These are phyloP conservation scores for Pyrenophora seminiperda DNA, from an alignment of 2,329 filamentous ascomycete species.

Conservation along the genomic window DNA sequence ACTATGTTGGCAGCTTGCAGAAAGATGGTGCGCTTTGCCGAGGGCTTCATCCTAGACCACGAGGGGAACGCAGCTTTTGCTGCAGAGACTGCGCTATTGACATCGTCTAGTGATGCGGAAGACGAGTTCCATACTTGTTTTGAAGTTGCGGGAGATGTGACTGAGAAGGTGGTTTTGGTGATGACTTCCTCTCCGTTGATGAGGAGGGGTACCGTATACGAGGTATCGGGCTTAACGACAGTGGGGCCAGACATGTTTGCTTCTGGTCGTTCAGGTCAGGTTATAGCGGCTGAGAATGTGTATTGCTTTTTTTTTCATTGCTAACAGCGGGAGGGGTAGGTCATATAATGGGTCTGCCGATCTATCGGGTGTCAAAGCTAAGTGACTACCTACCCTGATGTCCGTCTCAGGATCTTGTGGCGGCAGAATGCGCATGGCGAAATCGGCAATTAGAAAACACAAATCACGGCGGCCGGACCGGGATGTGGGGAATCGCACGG, in stretches of 20 bases:
- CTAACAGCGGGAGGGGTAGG: background rate
- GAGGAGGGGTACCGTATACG: slow-evolving; percentile 52
- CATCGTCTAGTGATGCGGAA: slow-evolving; percentile 61
- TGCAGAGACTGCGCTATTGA: slow-evolving; percentile 61
- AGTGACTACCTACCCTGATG: background rate
- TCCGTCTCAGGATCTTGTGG: background rate
- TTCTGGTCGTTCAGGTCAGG: background rate
- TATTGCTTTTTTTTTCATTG: background rate
- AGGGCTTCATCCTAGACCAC: slow-evolving; percentile 69
- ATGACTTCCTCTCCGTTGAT: slow-evolving; percentile 57
- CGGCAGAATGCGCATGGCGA: background rate
- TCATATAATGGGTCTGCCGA: background rate
- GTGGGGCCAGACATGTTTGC: slow-evolving; percentile 11
- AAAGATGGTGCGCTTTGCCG: slow-evolving; percentile 70
- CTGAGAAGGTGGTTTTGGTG: slow-evolving; percentile 58
- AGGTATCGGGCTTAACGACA: slow-evolving; percentile 19
- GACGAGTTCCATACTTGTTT: slow-evolving; percentile 61
- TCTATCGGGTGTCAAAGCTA: background rate
- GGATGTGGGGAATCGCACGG: slow-evolving; percentile 5
- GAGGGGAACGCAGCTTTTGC: slow-evolving; percentile 70
- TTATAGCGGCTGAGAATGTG: background rate
- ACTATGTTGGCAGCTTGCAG: slow-evolving; percentile 71
- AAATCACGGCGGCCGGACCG: slow-evolving; percentile 3
- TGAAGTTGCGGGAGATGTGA: slow-evolving; percentile 62
- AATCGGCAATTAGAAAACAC: slow-evolving; percentile 3